A percentile compares a stretch with the other conserved stretches of the same genome.
phyloP scores from a whole-genome alignment of 495 filamentous ascomycete genomes.

The Aspergillus funiculosus region DNA sequence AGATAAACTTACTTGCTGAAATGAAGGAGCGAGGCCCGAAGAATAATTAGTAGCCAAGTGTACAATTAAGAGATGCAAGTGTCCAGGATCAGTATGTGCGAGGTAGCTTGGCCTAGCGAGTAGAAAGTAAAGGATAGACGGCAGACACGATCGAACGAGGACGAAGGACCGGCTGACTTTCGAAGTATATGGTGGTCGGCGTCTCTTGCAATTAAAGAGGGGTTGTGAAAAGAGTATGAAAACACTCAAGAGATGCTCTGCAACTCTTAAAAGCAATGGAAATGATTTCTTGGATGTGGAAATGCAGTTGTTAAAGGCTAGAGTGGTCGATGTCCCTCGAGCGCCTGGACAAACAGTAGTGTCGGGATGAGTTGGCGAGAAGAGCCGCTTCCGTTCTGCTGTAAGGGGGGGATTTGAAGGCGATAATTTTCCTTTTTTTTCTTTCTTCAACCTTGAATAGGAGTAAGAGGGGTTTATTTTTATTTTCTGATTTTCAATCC shows the following conservation, averaged over 20 bases:
- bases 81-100: slow-evolving; percentile 12
- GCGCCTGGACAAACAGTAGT: slow-evolving; percentile 1
- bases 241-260: slow-evolving; percentile 40
- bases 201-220: slow-evolving; percentile 16
- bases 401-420: not conserved
- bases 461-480: slow-evolving; percentile 18
- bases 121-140: slow-evolving; percentile 14
- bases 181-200: slow-evolving; percentile 8
- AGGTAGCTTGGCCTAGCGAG: slow-evolving; percentile 3
- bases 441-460: slow-evolving; percentile 4
- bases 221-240: slow-evolving; percentile 21
- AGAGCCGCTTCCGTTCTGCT: slow-evolving; percentile 5
- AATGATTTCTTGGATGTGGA: slow-evolving; percentile 19
- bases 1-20: slow-evolving; percentile 14
- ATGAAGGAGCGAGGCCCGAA: slow-evolving; percentile 11
- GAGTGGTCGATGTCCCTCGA: slow-evolving; percentile 5
- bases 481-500: slow-evolving; percentile 19
- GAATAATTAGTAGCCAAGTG: slow-evolving; percentile 16
- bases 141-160: slow-evolving; percentile 23
- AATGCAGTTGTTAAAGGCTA: slow-evolving; percentile 19
- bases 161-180: slow-evolving; percentile 5
- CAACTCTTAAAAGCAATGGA: slow-evolving; percentile 33
- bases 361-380: not conserved
- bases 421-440: not conserved
- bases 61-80: slow-evolving; percentile 12